Percentiles rank a stretch among this genome's conserved stretches.
Conservation (phyloP, 176 grass and related monocot genomes). For the Ananas comosus region DNA sequence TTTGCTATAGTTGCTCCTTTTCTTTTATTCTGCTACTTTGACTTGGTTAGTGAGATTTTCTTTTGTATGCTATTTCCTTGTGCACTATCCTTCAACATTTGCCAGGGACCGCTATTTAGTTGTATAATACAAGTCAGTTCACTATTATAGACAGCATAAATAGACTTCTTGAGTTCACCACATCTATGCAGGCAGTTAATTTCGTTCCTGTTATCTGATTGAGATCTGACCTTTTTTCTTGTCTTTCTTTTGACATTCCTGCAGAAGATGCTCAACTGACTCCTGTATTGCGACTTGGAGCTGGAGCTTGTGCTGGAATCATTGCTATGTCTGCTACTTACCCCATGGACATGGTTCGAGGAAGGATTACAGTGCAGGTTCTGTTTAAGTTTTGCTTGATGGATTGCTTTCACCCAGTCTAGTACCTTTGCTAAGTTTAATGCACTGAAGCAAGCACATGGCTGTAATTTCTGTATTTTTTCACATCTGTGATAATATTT, state of each 20-base stretch:
- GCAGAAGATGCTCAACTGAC: conserved; percentile 86
- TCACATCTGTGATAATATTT: conserved; percentile 16
- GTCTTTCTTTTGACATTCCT: conserved; percentile 18
- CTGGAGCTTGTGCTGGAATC: conserved; percentile 95
- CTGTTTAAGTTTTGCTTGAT: background rate
- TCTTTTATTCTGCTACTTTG: too few species aligned
- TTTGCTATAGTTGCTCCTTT: too few species aligned
- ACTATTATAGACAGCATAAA: background rate
- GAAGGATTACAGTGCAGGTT: conserved; percentile 98
- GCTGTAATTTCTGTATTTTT: background rate
- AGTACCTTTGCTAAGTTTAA: background rate
- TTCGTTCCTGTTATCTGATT: background rate
- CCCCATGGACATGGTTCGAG: conserved; percentile 99
- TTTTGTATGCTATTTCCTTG: too few species aligned
- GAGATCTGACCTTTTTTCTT: background rate
- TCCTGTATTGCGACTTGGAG: conserved; percentile 79
- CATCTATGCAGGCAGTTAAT: background rate
- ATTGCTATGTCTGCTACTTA: conserved; percentile 99
- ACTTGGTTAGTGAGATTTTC: too few species aligned
- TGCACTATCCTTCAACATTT: background rate
- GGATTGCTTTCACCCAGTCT: too few species aligned
- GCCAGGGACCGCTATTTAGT: background rate
- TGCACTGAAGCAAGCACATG: background rate
- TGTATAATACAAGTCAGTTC: conserved; percentile 6
- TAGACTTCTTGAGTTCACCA: background rate